phyloP scores from a whole-genome alignment of 495 filamentous ascomycete genomes.

The Talaromyces stipitatus region DNA sequence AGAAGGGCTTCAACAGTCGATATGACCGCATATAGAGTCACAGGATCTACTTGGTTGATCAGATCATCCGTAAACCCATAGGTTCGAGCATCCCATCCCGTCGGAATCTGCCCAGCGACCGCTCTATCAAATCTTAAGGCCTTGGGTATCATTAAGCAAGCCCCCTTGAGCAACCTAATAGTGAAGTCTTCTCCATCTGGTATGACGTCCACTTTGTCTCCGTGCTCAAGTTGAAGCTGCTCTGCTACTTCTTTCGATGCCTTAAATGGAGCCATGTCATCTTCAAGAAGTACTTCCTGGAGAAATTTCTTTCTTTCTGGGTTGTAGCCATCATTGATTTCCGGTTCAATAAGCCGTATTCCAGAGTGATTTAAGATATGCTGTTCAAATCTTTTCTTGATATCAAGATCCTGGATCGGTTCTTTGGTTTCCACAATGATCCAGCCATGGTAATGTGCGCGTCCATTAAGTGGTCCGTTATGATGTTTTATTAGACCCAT shows the following conservation, averaged over 20 bases:
- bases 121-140: not conserved
- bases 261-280: constrained; percentile 7
- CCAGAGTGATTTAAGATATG: constrained; percentile 11
- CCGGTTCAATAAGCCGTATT: constrained; percentile 7
- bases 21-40: constrained; percentile 12
- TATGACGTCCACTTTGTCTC: constrained; percentile 10
- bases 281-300: constrained; percentile 11
- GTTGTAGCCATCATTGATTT: constrained; percentile 1
- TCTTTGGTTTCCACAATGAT: constrained; percentile 7
- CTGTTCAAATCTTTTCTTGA: constrained; percentile 8
- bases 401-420: constrained; percentile 10
- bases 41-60: constrained; percentile 10
- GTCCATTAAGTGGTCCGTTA: constrained; percentile 11
- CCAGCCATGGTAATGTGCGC: constrained; percentile 15
- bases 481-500: constrained; percentile 19
- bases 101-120: constrained; percentile 15
- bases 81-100: constrained; percentile 12
- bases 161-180: constrained; percentile 10
- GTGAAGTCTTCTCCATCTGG: constrained; percentile 2
- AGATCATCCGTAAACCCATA: constrained; percentile 18
- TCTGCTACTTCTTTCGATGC: constrained; percentile 8
- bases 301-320: constrained; percentile 4
- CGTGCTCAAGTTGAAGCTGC: constrained; percentile 8
- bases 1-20: constrained; percentile 12
- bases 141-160: constrained; percentile 12